These are phyloP conservation scores for Debaryomycetaceae sp. DNA, from an alignment of 1,139 yeast genomes.

Conservation along the genomic window DNA sequence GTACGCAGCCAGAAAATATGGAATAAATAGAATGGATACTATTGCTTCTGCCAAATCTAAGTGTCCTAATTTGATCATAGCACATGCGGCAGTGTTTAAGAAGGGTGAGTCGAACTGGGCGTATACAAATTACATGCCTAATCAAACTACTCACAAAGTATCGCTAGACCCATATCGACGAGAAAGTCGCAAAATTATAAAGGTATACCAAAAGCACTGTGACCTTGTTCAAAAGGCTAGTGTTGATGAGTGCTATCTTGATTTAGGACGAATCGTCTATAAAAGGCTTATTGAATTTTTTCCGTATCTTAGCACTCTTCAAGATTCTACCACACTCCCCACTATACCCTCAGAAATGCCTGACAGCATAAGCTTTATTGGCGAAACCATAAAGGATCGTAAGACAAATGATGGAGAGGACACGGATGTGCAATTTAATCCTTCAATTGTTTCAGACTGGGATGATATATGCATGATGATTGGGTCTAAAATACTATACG, in stretches of 20 bases:
- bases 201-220: constrained; percentile 53
- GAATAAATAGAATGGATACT: constrained; percentile 75
- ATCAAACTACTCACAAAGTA: constrained; percentile 64
- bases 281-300: constrained; percentile 19
- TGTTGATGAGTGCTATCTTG: constrained; percentile 89
- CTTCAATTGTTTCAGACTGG: constrained; percentile 56
- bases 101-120: constrained; percentile 86
- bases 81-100: constrained; percentile 92
- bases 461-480: constrained; percentile 71
- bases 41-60: constrained; percentile 64
- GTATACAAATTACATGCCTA: constrained; percentile 46
- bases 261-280: constrained; percentile 55
- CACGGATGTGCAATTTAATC: constrained; percentile 7
- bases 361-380: constrained; percentile 22
- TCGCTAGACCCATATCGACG: constrained; percentile 87
- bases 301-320: constrained; percentile 20
- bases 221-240: constrained; percentile 87
- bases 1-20: constrained; percentile 82
- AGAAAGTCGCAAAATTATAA: constrained; percentile 77
- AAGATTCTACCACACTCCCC: constrained; percentile 40
- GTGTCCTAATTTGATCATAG: constrained; percentile 72
- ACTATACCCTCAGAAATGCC: constrained; percentile 47
- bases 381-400: constrained; percentile 22
- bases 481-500: constrained; percentile 58
- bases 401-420: constrained; percentile 14